Percentiles rank a stretch among this genome's conserved stretches.
These are phyloP conservation scores for Nymphaea colorata DNA, from an alignment of 164 flowering plant species.

Conservation along the genomic window DNA sequence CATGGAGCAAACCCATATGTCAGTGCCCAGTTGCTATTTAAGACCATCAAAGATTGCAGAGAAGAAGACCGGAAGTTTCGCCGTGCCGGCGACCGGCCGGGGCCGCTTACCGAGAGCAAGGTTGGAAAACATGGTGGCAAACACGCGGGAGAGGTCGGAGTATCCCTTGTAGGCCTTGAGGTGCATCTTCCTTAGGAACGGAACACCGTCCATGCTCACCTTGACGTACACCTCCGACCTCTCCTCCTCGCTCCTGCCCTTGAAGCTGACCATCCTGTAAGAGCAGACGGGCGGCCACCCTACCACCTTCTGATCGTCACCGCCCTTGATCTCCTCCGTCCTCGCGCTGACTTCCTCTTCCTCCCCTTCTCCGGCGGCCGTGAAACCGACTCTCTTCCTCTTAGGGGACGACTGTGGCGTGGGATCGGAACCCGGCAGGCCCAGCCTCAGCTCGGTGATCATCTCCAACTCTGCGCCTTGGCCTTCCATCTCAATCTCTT, in stretches of 20 bases:
- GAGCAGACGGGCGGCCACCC: slow-evolving; percentile 95
- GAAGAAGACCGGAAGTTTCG: too few species aligned
- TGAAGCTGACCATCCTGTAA: slow-evolving; percentile 33
- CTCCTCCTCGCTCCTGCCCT: slow-evolving; percentile 8
- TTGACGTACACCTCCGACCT: slow-evolving; percentile 38
- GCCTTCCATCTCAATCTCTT: slow-evolving; percentile 10
- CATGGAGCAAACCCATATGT: neutral
- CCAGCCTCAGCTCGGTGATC: slow-evolving; percentile 64
- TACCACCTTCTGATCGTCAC: slow-evolving; percentile 30
- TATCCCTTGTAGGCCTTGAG: slow-evolving; percentile 36
- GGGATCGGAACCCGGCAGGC: slow-evolving; percentile 31
- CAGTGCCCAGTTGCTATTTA: too few species aligned
- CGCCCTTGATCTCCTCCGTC: neutral
- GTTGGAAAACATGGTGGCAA: slow-evolving; percentile 42
- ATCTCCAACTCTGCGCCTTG: slow-evolving; percentile 41
- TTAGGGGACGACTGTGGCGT: slow-evolving; percentile 14
- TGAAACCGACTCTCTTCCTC: slow-evolving; percentile 52
- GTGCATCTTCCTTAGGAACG: slow-evolving; percentile 65
- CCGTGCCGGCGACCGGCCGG: neutral
- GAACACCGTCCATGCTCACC: slow-evolving; percentile 84
- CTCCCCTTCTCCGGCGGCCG: slow-evolving; percentile 5
- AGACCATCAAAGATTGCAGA: too few species aligned
- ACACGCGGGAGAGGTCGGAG: slow-evolving; percentile 29
- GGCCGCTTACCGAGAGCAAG: slow-evolving; percentile 3
- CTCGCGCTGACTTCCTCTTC: neutral